Conservation (phyloP, 257 asterid species). For the Datura wrightii region DNA sequence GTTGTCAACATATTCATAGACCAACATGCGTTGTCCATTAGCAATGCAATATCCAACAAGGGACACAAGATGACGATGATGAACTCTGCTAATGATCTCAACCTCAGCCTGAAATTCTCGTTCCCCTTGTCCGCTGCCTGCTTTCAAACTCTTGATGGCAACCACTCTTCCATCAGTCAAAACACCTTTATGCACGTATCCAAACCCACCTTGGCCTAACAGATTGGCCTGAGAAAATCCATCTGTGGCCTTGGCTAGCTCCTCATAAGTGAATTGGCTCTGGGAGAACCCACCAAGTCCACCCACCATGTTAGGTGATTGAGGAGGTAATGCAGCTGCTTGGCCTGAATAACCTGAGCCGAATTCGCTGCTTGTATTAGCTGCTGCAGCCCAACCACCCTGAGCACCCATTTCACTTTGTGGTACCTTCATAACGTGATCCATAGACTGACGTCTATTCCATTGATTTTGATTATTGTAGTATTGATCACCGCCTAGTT, state of each 20-base stretch:
- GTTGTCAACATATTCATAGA: constrained; percentile 79
- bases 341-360: constrained; percentile 42
- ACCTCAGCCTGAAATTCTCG: constrained; percentile 97
- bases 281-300: constrained; percentile 53
- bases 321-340: constrained; percentile 36
- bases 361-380: constrained; percentile 6
- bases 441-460: constrained; percentile 30
- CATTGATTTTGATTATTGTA: constrained; percentile 14
- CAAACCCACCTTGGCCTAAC: constrained; percentile 93
- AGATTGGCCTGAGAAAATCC: constrained; percentile 73
- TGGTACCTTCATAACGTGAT: constrained; percentile 46
- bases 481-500: constrained; percentile 14
- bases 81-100: constrained; percentile 93
- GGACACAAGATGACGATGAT: constrained; percentile 93
- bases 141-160: constrained; percentile 84
- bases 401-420: constrained; percentile 40
- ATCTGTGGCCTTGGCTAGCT: constrained; percentile 62
- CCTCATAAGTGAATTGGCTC: constrained; percentile 68
- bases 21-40: constrained; percentile 71
- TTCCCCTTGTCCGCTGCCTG: constrained; percentile 96
- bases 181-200: constrained; percentile 82
- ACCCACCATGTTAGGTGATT: constrained; percentile 44
- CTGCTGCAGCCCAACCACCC: constrained; percentile 34
- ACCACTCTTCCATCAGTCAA: constrained; percentile 60
- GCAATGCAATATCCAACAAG: constrained; percentile 94